Conservation (phyloP, 345 rosid genomes). For the Salix udensis region DNA sequence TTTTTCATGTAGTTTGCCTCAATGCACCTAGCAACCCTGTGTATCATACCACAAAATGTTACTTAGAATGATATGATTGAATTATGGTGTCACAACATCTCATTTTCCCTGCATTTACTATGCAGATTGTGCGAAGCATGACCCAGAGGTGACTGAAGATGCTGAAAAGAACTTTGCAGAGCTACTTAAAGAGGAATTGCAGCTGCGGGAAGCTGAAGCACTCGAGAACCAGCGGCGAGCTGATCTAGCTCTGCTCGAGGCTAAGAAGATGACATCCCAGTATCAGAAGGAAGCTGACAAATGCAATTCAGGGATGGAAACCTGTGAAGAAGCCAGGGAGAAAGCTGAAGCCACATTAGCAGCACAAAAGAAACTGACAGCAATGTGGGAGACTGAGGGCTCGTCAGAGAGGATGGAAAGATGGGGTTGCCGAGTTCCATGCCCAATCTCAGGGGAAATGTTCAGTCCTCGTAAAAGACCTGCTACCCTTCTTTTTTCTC, state of each 20-base stretch:
- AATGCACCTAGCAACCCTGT: no score
- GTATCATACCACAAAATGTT: not conserved
- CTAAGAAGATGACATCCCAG: constrained; percentile 85
- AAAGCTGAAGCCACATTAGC: constrained; percentile 64
- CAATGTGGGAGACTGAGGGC: constrained; percentile 80
- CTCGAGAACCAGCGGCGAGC: constrained; percentile 71
- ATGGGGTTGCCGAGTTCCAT: constrained; percentile 44
- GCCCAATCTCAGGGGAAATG: constrained; percentile 51
- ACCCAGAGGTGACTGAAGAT: constrained; percentile 78
- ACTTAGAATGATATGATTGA: not conserved
- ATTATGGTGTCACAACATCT: not conserved
- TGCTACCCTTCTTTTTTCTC: not conserved
- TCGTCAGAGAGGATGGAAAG: constrained; percentile 84
- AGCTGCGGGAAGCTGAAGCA: constrained; percentile 72
- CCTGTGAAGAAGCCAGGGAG: constrained; percentile 95
- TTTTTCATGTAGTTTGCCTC: no score
- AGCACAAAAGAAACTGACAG: constrained; percentile 70
- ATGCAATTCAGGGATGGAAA: constrained; percentile 96
- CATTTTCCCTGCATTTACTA: not conserved
- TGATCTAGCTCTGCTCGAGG: constrained; percentile 77
- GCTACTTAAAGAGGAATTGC: constrained; percentile 74
- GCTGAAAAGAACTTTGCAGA: constrained; percentile 77
- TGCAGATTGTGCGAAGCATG: constrained; percentile 81
- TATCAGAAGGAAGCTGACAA: constrained; percentile 98
- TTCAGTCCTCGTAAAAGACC: constrained; percentile 35